These are phyloP conservation scores for Fusarium citri DNA, from an alignment of 2,329 filamentous ascomycete genomes.

Conservation along the genomic window DNA sequence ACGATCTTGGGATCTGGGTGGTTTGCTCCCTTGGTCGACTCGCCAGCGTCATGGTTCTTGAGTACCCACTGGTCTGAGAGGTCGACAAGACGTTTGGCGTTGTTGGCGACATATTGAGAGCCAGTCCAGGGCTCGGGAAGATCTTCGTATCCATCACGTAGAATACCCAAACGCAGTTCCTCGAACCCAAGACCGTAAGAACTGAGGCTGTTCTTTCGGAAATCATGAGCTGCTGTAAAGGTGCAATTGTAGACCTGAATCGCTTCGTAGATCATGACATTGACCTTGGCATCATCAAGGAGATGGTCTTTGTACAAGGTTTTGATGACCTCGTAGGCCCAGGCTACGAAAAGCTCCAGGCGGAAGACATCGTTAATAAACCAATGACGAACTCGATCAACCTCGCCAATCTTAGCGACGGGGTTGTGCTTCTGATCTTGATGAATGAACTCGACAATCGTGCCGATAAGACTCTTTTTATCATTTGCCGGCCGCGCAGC, in stretches of 20 bases:
- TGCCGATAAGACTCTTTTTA: conserved; percentile 77
- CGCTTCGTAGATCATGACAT: conserved; percentile 74
- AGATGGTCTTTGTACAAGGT: conserved; percentile 73
- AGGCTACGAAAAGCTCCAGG: conserved; percentile 80
- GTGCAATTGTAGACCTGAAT: conserved; percentile 71
- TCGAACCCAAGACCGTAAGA: conserved; percentile 80
- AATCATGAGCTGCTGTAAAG: conserved; percentile 70
- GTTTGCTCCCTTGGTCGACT: conserved; percentile 49
- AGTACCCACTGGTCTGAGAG: conserved; percentile 68
- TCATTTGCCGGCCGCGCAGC: conserved; percentile 68
- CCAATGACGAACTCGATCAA: conserved; percentile 85
- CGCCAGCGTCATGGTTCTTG: conserved; percentile 54
- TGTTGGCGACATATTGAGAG: conserved; percentile 70
- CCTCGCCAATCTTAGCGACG: conserved; percentile 73
- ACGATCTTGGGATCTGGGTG: conserved; percentile 57
- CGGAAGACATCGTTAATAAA: conserved; percentile 81
- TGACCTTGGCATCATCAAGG: conserved; percentile 65
- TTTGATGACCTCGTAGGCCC: conserved; percentile 82
- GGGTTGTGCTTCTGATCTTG: conserved; percentile 79
- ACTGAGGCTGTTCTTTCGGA: conserved; percentile 75
- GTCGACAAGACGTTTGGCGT: conserved; percentile 69
- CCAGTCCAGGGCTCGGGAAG: conserved; percentile 91
- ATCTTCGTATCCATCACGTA: conserved; percentile 72
- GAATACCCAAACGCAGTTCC: conserved; percentile 72
- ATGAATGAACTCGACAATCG: conserved; percentile 80